These are phyloP conservation scores for Acacia acuminata DNA, from an alignment of 306 rosid genomes.

Conservation along the genomic window DNA sequence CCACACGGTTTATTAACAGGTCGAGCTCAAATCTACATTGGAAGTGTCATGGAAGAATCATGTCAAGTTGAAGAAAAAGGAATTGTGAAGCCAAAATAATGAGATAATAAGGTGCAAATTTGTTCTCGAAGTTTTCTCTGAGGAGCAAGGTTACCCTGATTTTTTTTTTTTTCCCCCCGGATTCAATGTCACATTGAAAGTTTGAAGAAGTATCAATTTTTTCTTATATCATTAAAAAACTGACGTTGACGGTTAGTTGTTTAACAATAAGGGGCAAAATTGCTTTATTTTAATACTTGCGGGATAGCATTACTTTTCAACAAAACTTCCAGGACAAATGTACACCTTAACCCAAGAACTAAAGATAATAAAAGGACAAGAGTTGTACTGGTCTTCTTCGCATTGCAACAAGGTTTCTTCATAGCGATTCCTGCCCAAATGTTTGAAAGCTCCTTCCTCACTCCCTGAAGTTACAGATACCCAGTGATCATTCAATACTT, in stretches of 20 bases:
- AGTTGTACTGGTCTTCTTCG: conserved; percentile 89
- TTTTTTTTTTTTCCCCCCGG: no score
- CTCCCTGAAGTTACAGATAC: conserved; percentile 98
- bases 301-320: no score
- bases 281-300: no score
- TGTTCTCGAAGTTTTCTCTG: accelerated
- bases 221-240: no score
- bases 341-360: background rate
- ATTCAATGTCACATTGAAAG: accelerated
- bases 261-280: no score
- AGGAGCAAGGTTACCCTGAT: accelerated
- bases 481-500: conserved; percentile 94
- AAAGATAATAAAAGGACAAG: background rate
- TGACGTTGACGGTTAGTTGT: no score
- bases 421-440: conserved; percentile 88
- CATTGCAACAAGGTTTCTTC: conserved; percentile 93
- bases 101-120: no score
- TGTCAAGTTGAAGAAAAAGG: background rate
- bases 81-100: background rate
- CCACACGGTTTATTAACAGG: conserved; percentile 89
- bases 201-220: no score
- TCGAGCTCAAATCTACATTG: conserved; percentile 89
- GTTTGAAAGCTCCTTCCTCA: conserved; percentile 96
- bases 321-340: no score
- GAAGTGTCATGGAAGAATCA: conserved; percentile 21